Evolutionary conservation across 2,329 filamentous ascomycete species (phyloP).

Genomic region (Diaporthe nobilis): DNA sequence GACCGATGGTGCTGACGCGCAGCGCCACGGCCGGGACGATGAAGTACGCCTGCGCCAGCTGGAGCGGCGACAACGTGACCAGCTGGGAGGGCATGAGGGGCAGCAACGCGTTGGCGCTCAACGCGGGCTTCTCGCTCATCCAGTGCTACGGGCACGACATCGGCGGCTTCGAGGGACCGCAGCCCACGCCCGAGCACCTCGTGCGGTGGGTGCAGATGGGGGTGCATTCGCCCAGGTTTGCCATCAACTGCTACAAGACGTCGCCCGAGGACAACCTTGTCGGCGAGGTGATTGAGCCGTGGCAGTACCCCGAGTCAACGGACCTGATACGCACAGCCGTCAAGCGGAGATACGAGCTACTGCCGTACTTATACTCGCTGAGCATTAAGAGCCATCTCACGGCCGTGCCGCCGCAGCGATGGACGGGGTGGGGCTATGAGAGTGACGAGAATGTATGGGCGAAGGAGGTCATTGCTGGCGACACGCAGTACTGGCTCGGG

Average conservation of each 20-base stretch:
- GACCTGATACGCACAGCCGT: conserved; percentile 75
- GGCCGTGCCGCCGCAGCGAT: conserved; percentile 76
- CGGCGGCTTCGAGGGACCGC: conserved; percentile 81
- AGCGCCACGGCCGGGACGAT: conserved; percentile 80
- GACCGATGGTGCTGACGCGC: conserved; percentile 79
- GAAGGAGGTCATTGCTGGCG: conserved; percentile 70
- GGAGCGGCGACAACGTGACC: conserved; percentile 82
- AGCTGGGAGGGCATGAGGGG: conserved; percentile 82
- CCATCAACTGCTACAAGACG: conserved; percentile 86
- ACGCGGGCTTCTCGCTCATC: conserved; percentile 76
- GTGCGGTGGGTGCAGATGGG: conserved; percentile 82
- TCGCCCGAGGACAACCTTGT: conserved; percentile 74
- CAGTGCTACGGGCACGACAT: conserved; percentile 83
- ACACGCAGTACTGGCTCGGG: conserved; percentile 82
- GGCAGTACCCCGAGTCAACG: conserved; percentile 80
- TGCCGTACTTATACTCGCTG: conserved; percentile 79
- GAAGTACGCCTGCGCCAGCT: conserved; percentile 78
- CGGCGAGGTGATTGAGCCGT: conserved; percentile 82
- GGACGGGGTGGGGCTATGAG: conserved; percentile 82
- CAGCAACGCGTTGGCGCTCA: conserved; percentile 77
- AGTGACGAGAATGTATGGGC: conserved; percentile 76
- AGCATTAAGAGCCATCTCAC: conserved; percentile 72
- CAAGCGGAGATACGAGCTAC: conserved; percentile 78
- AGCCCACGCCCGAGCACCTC: conserved; percentile 78
- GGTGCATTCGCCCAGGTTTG: conserved; percentile 78